Base-by-base conservation (phyloP, 2,329 filamentous ascomycete genomes). In the Herpotrichia juniperi region DNA sequence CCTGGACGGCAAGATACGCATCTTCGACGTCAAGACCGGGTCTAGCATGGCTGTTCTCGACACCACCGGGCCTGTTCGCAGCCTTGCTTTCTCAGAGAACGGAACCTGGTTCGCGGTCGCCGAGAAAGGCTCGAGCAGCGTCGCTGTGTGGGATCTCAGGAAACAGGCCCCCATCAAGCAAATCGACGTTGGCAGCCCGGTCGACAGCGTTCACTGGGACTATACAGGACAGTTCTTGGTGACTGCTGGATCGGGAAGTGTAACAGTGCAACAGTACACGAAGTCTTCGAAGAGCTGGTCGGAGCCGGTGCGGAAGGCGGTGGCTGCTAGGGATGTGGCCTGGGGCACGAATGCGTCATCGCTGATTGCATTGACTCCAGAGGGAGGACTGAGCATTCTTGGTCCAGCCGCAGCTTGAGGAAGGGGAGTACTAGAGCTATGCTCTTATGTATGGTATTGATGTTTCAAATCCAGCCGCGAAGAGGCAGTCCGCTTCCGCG, bases 201-300 rank as follows among this genome's bases (percentile, higher is more conserved):
- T 96, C 42, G 84, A 89, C 55, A 86, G 83, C 34, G 81, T 97
- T 58, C 81, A 83, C 43, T 99, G 93, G 93, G 94, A 99, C 70
- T 97, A 96, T 78, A 94, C 90, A 6, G 93, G 93, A 37, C 93
- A 97, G 75, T 99, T 90, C 78, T 81, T 99, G 47, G 90, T 93
- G 22, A 89, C 89, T 11, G 90, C 86, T 3, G 93, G 93, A 6
- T 82, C 88, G 3, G 86, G 88, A 39, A 92, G 92, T 24, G 79
- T 97, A 42, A 90, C 89, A 4, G 90, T 99, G 34, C 91, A 94
- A 73, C 89, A 96, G 67, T 99, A 96, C 75, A 83, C 84, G 57
- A 99, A 97, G 82, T 80, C 86, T 46, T 83, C 85, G 56, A 99
- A 96, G 83, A 82, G 83, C 51, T 99, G 94, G 94, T 89, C 87